Evolutionary conservation across 2,329 filamentous ascomycete genomes (phyloP), one percentile per base, ranked within the genome.

Genomic region (Xylariaceae sp.): DNA sequence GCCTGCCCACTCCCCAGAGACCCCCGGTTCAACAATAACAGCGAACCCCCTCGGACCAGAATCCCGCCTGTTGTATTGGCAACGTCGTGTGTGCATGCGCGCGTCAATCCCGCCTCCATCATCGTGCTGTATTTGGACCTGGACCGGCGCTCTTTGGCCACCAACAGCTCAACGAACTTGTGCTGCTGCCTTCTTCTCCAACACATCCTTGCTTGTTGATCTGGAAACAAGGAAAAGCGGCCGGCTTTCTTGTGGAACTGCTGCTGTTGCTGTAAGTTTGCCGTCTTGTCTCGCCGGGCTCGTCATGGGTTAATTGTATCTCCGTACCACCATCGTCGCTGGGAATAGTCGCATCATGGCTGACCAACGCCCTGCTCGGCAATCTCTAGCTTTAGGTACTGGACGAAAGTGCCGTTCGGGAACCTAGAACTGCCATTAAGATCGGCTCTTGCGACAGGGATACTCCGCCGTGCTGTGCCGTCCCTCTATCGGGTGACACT

Each of bases 341-440:
- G 11, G 23, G 53, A 53, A 53, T 41, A 56, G 30, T 50, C 53
- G 56, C 53, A 59, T 55, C 15, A 54, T 47, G 47, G 50, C 67
- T 68, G 61, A 69, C 57, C 50, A 61, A 57, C 35, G 53, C 23
- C 53, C 49, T 52, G 53, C 53, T 52, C 50, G 45, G 23, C 54
- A 18, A 48, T 59, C 37, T 59, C 60, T 57, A 67, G 67, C 56
- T 53, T 55, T 56, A 55, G 37, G 53, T 23, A 54, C 55, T 51
- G 56, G 68, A 63, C 58, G 56, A 64, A 53, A 15, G 41, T 56
- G 51, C 50, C 55, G 55, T 60, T 30, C 60, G 49, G 51, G 44
- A 60, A 44, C 57, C 51, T 35, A 35, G 11, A 57, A 52, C 59
- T 58, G n/a, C 41, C 52, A 57, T 64, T 55, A 57, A 53, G 50